Percentiles rank a stretch among this genome's conserved stretches.
Conservation (phyloP, 192 early-diverging fungal species). For the Rhizophagus clarus region DNA sequence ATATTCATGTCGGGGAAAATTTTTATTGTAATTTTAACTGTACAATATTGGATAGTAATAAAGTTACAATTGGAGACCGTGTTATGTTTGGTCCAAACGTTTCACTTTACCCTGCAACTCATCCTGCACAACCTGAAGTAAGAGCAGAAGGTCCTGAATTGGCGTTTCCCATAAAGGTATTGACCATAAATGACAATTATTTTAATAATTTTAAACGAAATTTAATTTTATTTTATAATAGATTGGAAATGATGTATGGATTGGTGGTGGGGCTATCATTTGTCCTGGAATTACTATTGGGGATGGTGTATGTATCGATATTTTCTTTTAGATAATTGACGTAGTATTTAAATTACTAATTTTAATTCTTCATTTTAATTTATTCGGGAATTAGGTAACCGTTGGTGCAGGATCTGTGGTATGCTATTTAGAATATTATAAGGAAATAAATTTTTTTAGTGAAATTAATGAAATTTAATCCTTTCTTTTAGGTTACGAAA, state of each 20-base stretch:
- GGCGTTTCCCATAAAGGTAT: conserved; percentile 46
- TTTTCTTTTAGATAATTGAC: background rate
- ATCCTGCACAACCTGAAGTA: conserved; percentile 65
- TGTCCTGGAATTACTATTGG: conserved; percentile 90
- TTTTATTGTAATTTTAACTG: conserved; percentile 82
- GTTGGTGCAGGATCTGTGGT: conserved; percentile 82
- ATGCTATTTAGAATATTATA: background rate
- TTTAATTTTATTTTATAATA: background rate
- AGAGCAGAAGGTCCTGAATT: conserved; percentile 46
- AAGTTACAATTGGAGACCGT: conserved; percentile 74
- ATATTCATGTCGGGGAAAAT: conserved; percentile 71
- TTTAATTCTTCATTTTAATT: background rate
- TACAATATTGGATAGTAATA: conserved; percentile 72
- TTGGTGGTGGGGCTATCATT: conserved; percentile 81
- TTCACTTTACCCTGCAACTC: conserved; percentile 73
- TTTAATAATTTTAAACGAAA: background rate
- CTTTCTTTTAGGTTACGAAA: conserved; percentile 63
- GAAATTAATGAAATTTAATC: background rate
- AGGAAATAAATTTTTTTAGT: background rate
- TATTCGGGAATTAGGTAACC: conserved; percentile 37
- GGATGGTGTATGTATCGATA: conserved; percentile 47
- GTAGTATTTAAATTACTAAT: background rate
- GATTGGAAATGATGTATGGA: conserved; percentile 89
- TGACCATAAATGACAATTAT: too few species aligned
- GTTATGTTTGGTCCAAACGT: conserved; percentile 77